Percentiles rank a stretch among this genome's conserved stretches.
Conservation (phyloP, 2,329 filamentous ascomycete genomes). For the Onygenales sp. region DNA sequence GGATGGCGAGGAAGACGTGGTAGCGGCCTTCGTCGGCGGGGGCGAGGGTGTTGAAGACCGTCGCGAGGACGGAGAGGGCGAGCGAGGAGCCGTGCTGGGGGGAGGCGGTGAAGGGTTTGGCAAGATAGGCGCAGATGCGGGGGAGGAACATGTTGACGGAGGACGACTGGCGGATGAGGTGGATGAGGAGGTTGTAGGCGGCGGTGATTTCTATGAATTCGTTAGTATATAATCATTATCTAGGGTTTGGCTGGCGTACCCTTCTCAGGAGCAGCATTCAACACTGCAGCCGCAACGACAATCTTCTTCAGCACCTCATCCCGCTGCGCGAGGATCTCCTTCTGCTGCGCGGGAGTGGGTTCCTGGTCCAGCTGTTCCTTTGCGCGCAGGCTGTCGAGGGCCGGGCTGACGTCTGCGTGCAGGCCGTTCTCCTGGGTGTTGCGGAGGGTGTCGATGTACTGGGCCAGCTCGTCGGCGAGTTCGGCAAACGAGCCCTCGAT, state of each 20-base stretch:
- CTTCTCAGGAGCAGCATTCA: conserved; percentile 87
- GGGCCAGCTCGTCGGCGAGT: conserved; percentile 86
- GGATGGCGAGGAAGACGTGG: conserved; percentile 81
- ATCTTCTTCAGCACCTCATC: conserved; percentile 86
- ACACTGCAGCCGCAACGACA: conserved; percentile 63
- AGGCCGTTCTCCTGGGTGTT: conserved; percentile 50
- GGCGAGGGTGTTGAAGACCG: conserved; percentile 89
- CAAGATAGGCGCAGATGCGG: conserved; percentile 79
- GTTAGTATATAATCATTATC: neutral
- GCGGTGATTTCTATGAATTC: conserved; percentile 66
- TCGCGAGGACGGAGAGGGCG: conserved; percentile 82
- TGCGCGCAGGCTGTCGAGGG: conserved; percentile 50
- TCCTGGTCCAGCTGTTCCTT: conserved; percentile 44
- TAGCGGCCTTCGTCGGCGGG: conserved; percentile 69
- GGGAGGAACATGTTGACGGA: conserved; percentile 80
- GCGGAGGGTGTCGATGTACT: conserved; percentile 79
- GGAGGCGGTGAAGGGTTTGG: conserved; percentile 75
- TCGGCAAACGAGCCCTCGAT: conserved; percentile 93
- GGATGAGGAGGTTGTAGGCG: conserved; percentile 92
- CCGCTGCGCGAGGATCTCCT: conserved; percentile 45
- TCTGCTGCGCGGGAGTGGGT: conserved; percentile 27
- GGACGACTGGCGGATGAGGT: conserved; percentile 79
- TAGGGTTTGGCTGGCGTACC: conserved; percentile 29
- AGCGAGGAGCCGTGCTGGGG: conserved; percentile 76
- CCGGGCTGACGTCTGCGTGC: conserved; percentile 57